Base-by-base conservation (phyloP, 192 early-diverging fungal species). In the Umbelopsis sp. region DNA sequence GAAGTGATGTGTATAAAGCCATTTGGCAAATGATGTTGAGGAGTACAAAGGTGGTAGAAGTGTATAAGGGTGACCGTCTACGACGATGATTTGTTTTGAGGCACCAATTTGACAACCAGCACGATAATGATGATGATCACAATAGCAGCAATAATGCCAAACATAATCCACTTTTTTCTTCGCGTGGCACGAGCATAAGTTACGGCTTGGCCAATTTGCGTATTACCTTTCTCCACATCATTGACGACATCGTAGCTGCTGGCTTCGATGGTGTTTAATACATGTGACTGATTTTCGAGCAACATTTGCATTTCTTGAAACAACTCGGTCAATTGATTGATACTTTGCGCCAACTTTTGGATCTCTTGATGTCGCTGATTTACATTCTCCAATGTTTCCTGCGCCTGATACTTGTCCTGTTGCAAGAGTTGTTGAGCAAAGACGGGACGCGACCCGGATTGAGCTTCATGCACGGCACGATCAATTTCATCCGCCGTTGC, bases 281-380 rank as follows among this genome's bases (percentile, higher is more conserved):
- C 74, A 22, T 75, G 41, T 0, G 67, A 55, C 21, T 79, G 78
- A 27, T 69, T 68, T 27, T 88, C 87, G 23, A 91, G 69, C 47
- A 91, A 25, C 21, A 48, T 67, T 64, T 90, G 85, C 89, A 91
- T 90, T 23, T 91, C 89, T 73, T 86, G 77, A 67, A 91, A 89
- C 48, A 91, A 72, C 7, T 73, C 73, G 23, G 83, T 82, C 11
- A 91, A 71, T 76, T 91, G 86, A 10, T 77, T 76, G 20, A 91
- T 74, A 21, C 78, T 82, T 44, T 78, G 77, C 33, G 86, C 89
- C 15, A 91, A 80, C 44, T 78, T 78, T 30, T 71, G 76, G 21
- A 91, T 81, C 67, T 91, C 88, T 8, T 85, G 75, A 68, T 91
- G 89, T 15, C 89, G 75, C 69, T 81, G 80, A 68, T 87, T 86